phyloP scores from a whole-genome alignment of 164 flowering plant genomes.

The Pachysandra terminalis region DNA sequence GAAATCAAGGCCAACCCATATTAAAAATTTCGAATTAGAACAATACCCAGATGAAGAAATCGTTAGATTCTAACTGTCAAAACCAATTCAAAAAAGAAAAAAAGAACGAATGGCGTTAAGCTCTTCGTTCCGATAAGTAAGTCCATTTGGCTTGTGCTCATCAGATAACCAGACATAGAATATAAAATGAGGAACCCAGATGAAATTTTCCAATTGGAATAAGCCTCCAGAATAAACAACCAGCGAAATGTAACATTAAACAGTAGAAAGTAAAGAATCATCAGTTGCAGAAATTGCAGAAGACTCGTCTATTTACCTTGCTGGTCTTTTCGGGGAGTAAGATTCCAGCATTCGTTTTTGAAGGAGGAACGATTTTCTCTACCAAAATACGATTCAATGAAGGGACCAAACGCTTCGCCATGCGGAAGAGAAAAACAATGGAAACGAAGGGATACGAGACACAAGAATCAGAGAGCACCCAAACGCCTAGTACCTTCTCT shows the following conservation, averaged over 20 bases:
- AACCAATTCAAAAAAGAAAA: too few relatives aligned
- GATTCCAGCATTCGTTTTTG: conserved; percentile 71
- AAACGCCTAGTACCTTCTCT: background rate
- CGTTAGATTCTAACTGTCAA: too few relatives aligned
- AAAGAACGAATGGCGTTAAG: too few relatives aligned
- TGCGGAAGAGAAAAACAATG: conserved; percentile 1
- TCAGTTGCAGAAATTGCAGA: background rate
- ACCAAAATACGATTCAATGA: conserved; percentile 53
- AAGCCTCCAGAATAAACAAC: conserved; percentile 7
- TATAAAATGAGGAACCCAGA: conserved; percentile 4
- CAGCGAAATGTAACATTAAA: background rate
- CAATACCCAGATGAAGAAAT: background rate
- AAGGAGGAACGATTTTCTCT: conserved; percentile 70
- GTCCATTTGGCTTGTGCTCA: too few relatives aligned
- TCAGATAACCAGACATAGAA: background rate
- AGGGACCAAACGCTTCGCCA: conserved; percentile 73
- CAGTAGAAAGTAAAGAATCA: background rate
- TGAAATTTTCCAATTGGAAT: background rate
- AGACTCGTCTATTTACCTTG: conserved; percentile 34
- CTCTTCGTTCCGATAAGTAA: too few relatives aligned
- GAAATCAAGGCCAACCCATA: too few relatives aligned
- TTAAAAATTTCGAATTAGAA: background rate
- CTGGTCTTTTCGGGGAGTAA: conserved; percentile 71
- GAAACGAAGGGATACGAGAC: background rate
- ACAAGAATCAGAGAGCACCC: background rate